Evolutionary conservation across 805 yeast genomes (phyloP).

Genomic region (Suhomyces xylopsoci): DNA sequence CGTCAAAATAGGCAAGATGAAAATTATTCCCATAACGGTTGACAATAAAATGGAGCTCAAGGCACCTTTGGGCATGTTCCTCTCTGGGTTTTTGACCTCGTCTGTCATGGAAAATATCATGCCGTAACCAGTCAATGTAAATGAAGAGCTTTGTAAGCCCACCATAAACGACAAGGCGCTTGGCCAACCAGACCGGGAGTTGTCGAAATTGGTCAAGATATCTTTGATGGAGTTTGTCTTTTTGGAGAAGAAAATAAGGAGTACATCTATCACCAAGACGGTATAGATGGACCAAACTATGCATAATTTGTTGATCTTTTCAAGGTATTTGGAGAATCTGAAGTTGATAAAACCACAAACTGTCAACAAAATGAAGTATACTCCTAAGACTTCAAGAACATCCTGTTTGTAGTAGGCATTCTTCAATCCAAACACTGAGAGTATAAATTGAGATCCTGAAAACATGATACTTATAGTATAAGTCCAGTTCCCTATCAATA

Average conservation of each 20-base stretch:
- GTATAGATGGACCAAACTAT: constrained; percentile 77
- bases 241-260: constrained; percentile 56
- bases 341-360: constrained; percentile 63
- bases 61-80: constrained; percentile 71
- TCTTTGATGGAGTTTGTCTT: constrained; percentile 57
- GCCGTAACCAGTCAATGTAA: constrained; percentile 80
- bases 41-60: constrained; percentile 62
- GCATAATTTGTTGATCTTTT: constrained; percentile 61
- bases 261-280: constrained; percentile 61
- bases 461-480: constrained; percentile 71
- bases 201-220: constrained; percentile 66
- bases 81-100: constrained; percentile 75
- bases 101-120: constrained; percentile 79
- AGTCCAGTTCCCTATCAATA: constrained; percentile 73
- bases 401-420: constrained; percentile 58
- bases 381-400: constrained; percentile 51
- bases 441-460: constrained; percentile 71
- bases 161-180: constrained; percentile 66
- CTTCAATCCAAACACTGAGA: constrained; percentile 63
- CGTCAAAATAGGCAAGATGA: constrained; percentile 66
- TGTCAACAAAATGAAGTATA: constrained; percentile 54
- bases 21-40: constrained; percentile 65
- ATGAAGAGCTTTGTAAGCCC: constrained; percentile 75
- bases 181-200: constrained; percentile 75
- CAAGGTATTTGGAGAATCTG: constrained; percentile 57